Conservation (phyloP, 2,329 filamentous ascomycete species). For the Pseudopyricularia cyperi region DNA sequence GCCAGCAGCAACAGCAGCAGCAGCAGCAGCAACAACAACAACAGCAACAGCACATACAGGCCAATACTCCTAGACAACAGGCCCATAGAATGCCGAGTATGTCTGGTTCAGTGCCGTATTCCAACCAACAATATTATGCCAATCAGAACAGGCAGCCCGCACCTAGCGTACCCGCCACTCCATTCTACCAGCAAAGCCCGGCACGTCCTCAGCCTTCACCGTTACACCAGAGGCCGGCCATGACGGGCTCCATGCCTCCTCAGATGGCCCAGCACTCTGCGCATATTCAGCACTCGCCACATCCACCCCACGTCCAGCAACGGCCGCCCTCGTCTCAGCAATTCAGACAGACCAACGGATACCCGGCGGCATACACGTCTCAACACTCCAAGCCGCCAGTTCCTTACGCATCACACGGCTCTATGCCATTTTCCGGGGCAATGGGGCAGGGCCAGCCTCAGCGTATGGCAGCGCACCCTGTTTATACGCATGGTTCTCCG, state of each 20-base stretch:
- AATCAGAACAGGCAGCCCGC: conserved; percentile 32
- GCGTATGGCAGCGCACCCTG: conserved; percentile 23
- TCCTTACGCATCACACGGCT: conserved; percentile 38
- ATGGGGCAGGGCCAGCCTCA: conserved; percentile 23
- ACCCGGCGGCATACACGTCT: conserved; percentile 28
- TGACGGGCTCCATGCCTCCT: conserved; percentile 19
- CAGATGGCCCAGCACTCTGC: conserved; percentile 19
- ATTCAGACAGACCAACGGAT: conserved; percentile 35
- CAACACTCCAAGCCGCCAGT: conserved; percentile 38
- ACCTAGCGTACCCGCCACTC: conserved; percentile 14
- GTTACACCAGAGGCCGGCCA: conserved; percentile 22
- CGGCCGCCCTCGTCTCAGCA: conserved; percentile 25
- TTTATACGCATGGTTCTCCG: background rate
- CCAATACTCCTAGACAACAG: conserved; percentile 16
- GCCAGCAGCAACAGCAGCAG: conserved; percentile 9
- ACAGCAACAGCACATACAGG: conserved; percentile 9
- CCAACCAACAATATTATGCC: conserved; percentile 33
- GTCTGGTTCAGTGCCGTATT: conserved; percentile 20
- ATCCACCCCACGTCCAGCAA: conserved; percentile 22
- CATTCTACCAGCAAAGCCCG: conserved; percentile 31
- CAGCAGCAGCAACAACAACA: conserved; percentile 10
- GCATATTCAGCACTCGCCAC: conserved; percentile 23
- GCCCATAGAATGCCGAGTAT: conserved; percentile 18
- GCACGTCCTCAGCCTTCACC: conserved; percentile 24
- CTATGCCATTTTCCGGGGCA: conserved; percentile 29